Percentiles rank a stretch among this genome's conserved stretches.
Conservation (phyloP, 495 filamentous ascomycete species). For the Aspergillus haitiensis region DNA sequence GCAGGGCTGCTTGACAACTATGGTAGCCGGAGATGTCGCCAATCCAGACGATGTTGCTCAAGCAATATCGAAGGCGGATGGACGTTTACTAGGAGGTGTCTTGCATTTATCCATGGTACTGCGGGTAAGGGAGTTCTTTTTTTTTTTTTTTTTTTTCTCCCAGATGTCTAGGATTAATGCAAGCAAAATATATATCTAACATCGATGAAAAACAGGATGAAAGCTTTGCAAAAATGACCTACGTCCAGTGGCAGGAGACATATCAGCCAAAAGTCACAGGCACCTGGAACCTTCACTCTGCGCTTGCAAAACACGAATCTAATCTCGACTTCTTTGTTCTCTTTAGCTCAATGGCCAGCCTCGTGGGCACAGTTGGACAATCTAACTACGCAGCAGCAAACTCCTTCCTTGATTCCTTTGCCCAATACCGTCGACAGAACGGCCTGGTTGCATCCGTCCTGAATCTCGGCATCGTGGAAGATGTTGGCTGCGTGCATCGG, state of each 20-base stretch:
- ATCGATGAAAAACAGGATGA: neutral
- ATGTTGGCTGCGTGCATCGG: conserved; percentile 7
- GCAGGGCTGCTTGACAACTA: conserved; percentile 18
- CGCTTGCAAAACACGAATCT: conserved; percentile 26
- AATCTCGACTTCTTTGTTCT: conserved; percentile 45
- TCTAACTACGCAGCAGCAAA: conserved; percentile 11
- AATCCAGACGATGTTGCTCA: neutral
- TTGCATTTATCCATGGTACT: conserved; percentile 10
- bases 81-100: conserved; percentile 17
- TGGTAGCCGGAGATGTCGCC: conserved; percentile 5
- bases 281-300: conserved; percentile 54
- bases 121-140: conserved; percentile 18
- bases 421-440: conserved; percentile 7
- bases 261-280: conserved; percentile 43
- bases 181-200: too few relatives aligned
- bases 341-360: conserved; percentile 7
- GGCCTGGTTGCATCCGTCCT: neutral
- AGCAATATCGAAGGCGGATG: neutral
- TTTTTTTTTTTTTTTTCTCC: conserved; percentile 23
- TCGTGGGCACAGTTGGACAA: conserved; percentile 4
- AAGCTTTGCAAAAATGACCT: conserved; percentile 40
- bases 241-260: conserved; percentile 32
- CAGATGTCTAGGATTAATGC: too few relatives aligned
- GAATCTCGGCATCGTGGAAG: conserved; percentile 13
- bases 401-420: conserved; percentile 9